phyloP scores from a whole-genome alignment of 768 basidiomycete species.

The Chalciporus sphaerocephalus region DNA sequence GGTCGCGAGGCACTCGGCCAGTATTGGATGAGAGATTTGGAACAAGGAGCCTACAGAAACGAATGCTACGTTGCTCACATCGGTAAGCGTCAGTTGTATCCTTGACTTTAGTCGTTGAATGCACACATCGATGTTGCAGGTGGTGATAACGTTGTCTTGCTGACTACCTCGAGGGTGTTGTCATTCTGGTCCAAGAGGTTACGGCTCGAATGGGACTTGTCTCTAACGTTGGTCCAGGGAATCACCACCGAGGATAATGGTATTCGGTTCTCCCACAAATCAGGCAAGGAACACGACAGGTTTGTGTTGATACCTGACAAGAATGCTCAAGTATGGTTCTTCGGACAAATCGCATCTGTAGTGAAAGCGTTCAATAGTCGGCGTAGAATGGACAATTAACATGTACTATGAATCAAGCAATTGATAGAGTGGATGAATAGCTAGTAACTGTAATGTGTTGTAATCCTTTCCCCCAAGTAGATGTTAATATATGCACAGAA shows the following conservation, averaged over 20 bases:
- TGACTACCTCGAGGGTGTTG: slow-evolving; percentile 76
- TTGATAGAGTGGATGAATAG: slow-evolving; percentile 13
- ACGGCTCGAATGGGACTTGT: slow-evolving; percentile 86
- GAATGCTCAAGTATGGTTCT: slow-evolving; percentile 74
- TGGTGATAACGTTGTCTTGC: slow-evolving; percentile 72
- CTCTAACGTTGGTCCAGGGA: slow-evolving; percentile 80
- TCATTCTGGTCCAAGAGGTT: slow-evolving; percentile 84
- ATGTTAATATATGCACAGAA: slow-evolving; percentile 27
- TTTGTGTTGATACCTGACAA: slow-evolving; percentile 77
- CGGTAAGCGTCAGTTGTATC: slow-evolving; percentile 45
- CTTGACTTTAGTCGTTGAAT: slow-evolving; percentile 8
- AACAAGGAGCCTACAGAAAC: slow-evolving; percentile 78
- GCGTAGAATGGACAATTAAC: slow-evolving; percentile 59
- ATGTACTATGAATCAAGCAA: background rate
- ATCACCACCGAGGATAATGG: slow-evolving; percentile 89
- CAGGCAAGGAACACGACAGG: slow-evolving; percentile 68
- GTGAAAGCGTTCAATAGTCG: slow-evolving; percentile 74
- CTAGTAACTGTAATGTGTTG: slow-evolving; percentile 21
- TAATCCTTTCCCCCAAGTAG: slow-evolving; percentile 15
- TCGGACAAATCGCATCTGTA: slow-evolving; percentile 67
- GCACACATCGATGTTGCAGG: slow-evolving; percentile 59
- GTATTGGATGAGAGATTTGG: slow-evolving; percentile 94
- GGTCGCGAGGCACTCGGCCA: slow-evolving; percentile 89
- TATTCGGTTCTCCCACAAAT: slow-evolving; percentile 80
- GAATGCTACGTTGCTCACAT: slow-evolving; percentile 92